Base-by-base conservation (phyloP, 805 yeast species). In the Lachancea waltii region DNA sequence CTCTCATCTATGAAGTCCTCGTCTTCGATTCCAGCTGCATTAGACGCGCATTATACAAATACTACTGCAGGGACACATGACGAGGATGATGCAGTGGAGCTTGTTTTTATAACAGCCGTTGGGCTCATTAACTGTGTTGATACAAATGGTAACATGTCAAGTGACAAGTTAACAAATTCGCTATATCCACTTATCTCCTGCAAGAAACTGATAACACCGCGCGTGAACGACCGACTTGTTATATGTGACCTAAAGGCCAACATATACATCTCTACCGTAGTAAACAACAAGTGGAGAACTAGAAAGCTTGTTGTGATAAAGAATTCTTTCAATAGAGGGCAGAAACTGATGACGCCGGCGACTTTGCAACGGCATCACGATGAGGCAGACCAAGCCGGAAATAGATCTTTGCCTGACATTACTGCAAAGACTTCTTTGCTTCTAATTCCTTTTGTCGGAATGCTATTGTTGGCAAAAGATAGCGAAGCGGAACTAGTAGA, bases 201-300 rank as follows among this genome's bases (percentile, higher is more conserved):
- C 39, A 72, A 70, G 36, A 72, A 73, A 43, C 55, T 85, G 8
- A 54, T 70, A 2, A 79, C 94, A 0, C 85, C 94, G 4, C 68
- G 92, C 53, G 79, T 84, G 18, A 79, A 76, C 50, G 92, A 84
- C 54, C 66, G 89, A 44, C 61, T 85, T 21, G 76, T 85, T 1
- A 73, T 78, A 41, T 67, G 71, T 33, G 62, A 73, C 3, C 61
- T 60, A 9, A 67, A 67, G 33, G 76, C 74, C 8, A 71, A 71
- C 25, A 48, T 83, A 10, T 61, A 80, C 4, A 77, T 83, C 3
- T 79, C 80, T 1, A 75, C 84, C 0, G 78, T 71, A 1, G 62
- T 77, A n/a, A 79, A 79, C 47, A 79, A 79, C 49, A 69, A 67
- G 41, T 81, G 89, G 87, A 75, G 69, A 46, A 67, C 75, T 19